Evolutionary conservation across 768 basidiomycete genomes (phyloP).

Genomic region (Dendrothele bispora): DNA sequence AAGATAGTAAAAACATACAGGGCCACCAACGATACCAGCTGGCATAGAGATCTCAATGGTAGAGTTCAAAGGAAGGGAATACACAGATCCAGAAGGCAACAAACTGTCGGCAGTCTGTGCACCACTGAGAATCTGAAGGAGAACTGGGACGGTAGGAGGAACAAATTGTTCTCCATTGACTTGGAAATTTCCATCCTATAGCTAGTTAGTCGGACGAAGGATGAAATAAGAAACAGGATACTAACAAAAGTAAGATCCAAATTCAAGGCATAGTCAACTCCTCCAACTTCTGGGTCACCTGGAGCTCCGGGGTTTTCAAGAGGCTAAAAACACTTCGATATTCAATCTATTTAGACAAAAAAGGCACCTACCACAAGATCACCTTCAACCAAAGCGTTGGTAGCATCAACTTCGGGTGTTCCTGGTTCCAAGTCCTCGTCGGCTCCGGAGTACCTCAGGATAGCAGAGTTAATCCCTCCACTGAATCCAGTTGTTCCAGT

Average conservation of each 20-base stretch:
- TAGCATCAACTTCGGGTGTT: constrained; percentile 1
- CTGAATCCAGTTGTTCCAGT: constrained; percentile 26
- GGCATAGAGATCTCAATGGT: constrained; percentile 46
- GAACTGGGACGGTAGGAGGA: constrained; percentile 47
- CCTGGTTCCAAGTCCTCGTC: constrained; percentile 30
- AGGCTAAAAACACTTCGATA: constrained; percentile 9
- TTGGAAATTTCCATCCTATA: constrained; percentile 14
- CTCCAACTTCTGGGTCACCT: constrained; percentile 30
- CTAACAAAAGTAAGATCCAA: constrained; percentile 18
- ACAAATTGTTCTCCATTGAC: constrained; percentile 31
- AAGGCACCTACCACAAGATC: constrained; percentile 14
- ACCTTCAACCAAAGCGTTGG: constrained; percentile 24
- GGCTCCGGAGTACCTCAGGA: constrained; percentile 40
- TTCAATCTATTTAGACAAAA: not conserved
- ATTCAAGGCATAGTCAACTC: constrained; percentile 26
- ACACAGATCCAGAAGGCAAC: constrained; percentile 48
- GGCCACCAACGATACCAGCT: constrained; percentile 33
- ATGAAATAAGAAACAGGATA: not conserved
- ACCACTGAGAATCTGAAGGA: constrained; percentile 61
- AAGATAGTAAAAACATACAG: constrained; percentile 23
- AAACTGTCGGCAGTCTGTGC: constrained; percentile 44
- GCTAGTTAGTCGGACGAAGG: not conserved
- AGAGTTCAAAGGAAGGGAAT: constrained; percentile 43
- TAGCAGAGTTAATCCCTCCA: constrained; percentile 33
- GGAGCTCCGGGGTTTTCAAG: constrained; percentile 21